phyloP scores from a whole-genome alignment of 495 filamentous ascomycete genomes.

The Melanomma pulvis-pyrius region DNA sequence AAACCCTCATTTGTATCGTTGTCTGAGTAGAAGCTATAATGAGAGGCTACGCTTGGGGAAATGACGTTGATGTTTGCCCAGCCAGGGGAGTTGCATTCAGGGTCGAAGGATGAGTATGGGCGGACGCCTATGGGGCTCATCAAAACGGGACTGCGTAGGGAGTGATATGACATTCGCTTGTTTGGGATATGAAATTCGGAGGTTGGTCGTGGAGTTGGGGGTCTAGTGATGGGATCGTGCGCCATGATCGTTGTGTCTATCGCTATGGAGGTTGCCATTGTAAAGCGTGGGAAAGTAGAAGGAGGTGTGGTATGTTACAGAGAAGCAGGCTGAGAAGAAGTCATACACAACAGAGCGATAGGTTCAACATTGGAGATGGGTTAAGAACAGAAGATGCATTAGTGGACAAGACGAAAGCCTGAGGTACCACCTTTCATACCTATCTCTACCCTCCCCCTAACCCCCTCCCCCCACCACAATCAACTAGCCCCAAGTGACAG shows the following conservation, averaged over 20 bases:
- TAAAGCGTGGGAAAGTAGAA: background rate
- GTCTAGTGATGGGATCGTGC: slow-evolving; percentile 11
- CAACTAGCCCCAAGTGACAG: background rate
- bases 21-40: slow-evolving; percentile 26
- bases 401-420: too few relatives aligned
- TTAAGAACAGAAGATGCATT: too few relatives aligned
- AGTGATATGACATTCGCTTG: slow-evolving; percentile 22
- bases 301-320: background rate
- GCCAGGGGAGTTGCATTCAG: slow-evolving; percentile 6
- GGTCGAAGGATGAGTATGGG: background rate
- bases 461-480: background rate
- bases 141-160: slow-evolving; percentile 15
- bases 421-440: background rate
- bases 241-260: slow-evolving; percentile 14
- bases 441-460: background rate
- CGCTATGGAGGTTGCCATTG: slow-evolving; percentile 8
- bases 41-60: slow-evolving; percentile 22
- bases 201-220: slow-evolving; percentile 10
- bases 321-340: too few relatives aligned
- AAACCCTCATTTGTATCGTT: slow-evolving; percentile 4
- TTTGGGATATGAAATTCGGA: slow-evolving; percentile 2
- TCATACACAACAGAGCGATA: background rate
- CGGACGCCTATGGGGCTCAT: slow-evolving; percentile 6
- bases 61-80: slow-evolving; percentile 24
- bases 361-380: too few relatives aligned